Conservation (phyloP, 306 rosid species). For the Gillenia trifoliata region DNA sequence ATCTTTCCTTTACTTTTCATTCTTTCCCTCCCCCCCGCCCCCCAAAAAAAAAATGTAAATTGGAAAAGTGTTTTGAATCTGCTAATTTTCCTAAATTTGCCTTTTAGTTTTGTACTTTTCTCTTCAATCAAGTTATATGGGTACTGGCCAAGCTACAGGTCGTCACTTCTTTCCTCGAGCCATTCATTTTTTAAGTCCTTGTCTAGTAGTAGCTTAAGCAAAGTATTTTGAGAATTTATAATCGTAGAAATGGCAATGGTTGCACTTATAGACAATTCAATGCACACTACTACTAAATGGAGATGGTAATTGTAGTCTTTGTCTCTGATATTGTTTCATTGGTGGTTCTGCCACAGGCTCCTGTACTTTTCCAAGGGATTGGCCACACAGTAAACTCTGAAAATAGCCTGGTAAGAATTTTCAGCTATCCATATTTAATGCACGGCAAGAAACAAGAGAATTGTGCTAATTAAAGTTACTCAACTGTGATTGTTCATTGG, state of each 20-base stretch:
- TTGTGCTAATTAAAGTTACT: constrained; percentile 9
- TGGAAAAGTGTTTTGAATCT: neutral
- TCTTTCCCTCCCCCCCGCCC: too few relatives aligned
- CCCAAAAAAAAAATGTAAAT: neutral
- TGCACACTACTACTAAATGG: neutral
- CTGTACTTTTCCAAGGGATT: constrained; percentile 90
- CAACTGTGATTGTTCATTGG: constrained; percentile 13
- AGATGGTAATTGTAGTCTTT: neutral
- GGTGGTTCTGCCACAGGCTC: constrained; percentile 66
- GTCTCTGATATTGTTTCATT: constrained; percentile 19
- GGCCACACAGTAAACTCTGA: constrained; percentile 83
- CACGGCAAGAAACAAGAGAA: constrained; percentile 3
- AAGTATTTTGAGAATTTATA: neutral
- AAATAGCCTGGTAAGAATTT: constrained; percentile 73
- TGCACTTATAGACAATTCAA: neutral
- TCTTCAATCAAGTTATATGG: neutral
- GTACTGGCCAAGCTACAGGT: neutral
- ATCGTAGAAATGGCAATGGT: neutral
- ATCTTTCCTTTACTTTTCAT: neutral
- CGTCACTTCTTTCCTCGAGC: neutral
- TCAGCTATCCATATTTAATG: constrained; percentile 12
- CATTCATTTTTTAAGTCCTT: neutral
- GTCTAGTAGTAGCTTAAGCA: neutral
- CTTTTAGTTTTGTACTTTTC: neutral
- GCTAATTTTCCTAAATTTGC: neutral